Evolutionary conservation across 2,329 filamentous ascomycete genomes (phyloP).

Genomic region (Ophiostoma tasmaniense): DNA sequence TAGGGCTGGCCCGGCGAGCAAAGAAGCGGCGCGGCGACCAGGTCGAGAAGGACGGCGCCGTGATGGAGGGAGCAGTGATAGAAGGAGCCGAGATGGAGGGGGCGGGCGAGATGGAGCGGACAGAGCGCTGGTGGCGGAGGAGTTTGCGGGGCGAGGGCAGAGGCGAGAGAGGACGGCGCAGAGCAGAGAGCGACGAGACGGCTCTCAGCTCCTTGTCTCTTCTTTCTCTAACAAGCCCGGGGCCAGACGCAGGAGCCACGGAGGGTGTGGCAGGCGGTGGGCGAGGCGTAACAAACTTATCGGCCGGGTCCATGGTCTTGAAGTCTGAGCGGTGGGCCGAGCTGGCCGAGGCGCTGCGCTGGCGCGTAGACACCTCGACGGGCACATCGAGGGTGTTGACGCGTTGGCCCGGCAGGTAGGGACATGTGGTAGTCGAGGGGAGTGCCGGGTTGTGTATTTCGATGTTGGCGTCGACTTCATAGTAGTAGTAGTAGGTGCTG

Average conservation of each 20-base stretch:
- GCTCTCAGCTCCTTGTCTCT: background rate
- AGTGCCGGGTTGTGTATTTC: conserved; percentile 67
- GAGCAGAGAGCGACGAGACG: background rate
- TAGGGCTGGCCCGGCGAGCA: conserved; percentile 13
- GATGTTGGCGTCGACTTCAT: conserved; percentile 68
- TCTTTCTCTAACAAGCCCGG: background rate
- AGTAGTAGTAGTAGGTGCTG: conserved; percentile 94
- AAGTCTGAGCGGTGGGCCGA: conserved; percentile 50
- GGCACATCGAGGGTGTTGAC: conserved; percentile 82
- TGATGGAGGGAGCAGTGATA: background rate
- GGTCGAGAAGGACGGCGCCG: conserved; percentile 23
- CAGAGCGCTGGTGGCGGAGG: conserved; percentile 30
- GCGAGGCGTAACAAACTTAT: conserved; percentile 65
- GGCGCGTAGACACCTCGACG: conserved; percentile 51
- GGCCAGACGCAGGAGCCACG: background rate
- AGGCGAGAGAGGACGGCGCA: conserved; percentile 4
- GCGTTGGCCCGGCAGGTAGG: conserved; percentile 77
- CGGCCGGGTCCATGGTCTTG: conserved; percentile 68
- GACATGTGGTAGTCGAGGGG: conserved; percentile 70
- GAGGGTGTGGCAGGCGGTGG: conserved; percentile 40
- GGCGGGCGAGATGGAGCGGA: conserved; percentile 40
- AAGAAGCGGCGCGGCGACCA: conserved; percentile 20
- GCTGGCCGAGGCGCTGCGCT: conserved; percentile 57
- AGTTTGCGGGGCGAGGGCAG: conserved; percentile 16
- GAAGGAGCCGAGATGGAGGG: conserved; percentile 29